Base-by-base conservation (phyloP, 1,139 yeast species). In the Hansenula sp. region DNA sequence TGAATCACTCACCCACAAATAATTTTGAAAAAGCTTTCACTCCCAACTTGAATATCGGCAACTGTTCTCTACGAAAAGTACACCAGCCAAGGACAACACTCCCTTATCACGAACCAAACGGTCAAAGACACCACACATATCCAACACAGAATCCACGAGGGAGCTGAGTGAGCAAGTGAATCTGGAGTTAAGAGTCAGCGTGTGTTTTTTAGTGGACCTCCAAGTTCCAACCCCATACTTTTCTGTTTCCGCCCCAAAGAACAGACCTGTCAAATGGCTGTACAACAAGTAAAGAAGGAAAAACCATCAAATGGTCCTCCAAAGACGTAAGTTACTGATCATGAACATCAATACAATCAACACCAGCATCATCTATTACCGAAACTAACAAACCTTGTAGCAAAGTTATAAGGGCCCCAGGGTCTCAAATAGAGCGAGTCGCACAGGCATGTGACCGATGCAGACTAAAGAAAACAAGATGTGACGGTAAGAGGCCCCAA, bases 371-470 rank as follows among this genome's bases (percentile, higher is more conserved):
- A n/a, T n/a, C n/a, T n/a, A n/a, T n/a, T n/a, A n/a, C n/a, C n/a
- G n/a, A n/a, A n/a, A 41, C 33, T 41, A 36, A 33, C 40, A 16
- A 19, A 6, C 12, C 30, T 17, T 35, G 3, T 17, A 28, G 42
- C 9, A 59, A 60, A 35, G 61, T 59, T 10, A 60, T 60, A 37
- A 50, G 55, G 16, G 54, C 62, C 5, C 62, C 62, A 10, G 61
- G 62, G 10, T 59, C 60, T 3, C 55, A 59, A 38, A 50, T 57
- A 1, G 63, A 59, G 29, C 53, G 85, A 48, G 82, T 82, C 4
- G 77, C 86, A 2, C 93, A 84, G 61, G 93, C 93, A 8, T 85
- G 94, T 66, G 94, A 85, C 61, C 67, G 94, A 37, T 85, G 94
- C 57, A 68, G 94, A 41, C 72, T 84, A 49, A 81, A 86, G 53